Evolutionary conservation across 176 grass and related monocot genomes (phyloP).

Genomic region (Aegilops sharonensis): DNA sequence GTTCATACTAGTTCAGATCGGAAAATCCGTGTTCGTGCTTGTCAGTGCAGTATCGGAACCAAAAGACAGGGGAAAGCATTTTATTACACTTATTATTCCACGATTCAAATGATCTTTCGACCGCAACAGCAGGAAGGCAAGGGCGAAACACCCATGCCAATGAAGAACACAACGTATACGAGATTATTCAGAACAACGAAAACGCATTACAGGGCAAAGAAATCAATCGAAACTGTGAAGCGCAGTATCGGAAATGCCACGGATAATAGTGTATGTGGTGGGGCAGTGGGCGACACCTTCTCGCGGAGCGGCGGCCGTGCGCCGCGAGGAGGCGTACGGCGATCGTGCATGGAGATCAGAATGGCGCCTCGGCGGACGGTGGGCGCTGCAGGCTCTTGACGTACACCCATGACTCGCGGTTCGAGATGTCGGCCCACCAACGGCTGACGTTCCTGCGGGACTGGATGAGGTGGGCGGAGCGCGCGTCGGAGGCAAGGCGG

Average conservation of each 20-base stretch:
- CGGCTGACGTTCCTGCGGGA: slow-evolving; percentile 51
- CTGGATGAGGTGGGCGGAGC: slow-evolving; percentile 33
- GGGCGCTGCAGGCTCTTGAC: slow-evolving; percentile 66
- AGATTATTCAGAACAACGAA: slow-evolving; percentile 13
- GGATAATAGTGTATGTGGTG: background rate
- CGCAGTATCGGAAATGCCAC: background rate
- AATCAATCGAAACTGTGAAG: background rate
- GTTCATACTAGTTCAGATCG: background rate
- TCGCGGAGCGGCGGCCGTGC: background rate
- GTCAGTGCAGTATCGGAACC: background rate
- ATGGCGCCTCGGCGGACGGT: slow-evolving; percentile 35
- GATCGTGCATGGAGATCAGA: slow-evolving; percentile 24
- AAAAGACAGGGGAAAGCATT: background rate
- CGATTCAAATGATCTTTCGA: background rate
- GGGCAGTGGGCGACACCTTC: background rate
- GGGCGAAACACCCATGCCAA: background rate
- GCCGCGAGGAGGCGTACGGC: background rate
- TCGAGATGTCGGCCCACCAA: slow-evolving; percentile 62
- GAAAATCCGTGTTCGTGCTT: background rate
- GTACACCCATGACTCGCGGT: slow-evolving; percentile 48
- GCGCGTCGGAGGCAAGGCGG: slow-evolving; percentile 39
- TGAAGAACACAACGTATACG: background rate
- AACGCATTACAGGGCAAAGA: background rate
- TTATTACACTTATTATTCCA: slow-evolving; percentile 7
- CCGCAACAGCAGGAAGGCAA: background rate